A percentile compares a stretch with the other conserved stretches of the same genome.
Conservation (phyloP, 2,329 filamentous ascomycete genomes). For the Shiraia sp. region DNA sequence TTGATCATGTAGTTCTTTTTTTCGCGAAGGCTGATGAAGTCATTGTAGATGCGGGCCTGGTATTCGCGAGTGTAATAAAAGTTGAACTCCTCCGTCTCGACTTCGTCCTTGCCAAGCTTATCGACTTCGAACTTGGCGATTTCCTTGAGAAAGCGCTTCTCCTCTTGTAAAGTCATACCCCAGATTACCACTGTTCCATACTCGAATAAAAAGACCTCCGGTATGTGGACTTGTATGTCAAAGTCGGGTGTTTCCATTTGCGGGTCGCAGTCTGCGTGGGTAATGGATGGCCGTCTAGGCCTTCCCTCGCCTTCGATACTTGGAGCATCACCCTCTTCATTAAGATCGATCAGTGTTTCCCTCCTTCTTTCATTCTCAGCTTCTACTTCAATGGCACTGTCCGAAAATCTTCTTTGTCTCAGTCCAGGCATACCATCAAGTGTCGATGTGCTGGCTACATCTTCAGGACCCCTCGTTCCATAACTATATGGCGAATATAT, state of each 20-base stretch:
- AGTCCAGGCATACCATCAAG: slow-evolving; percentile 29
- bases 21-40: slow-evolving; percentile 93
- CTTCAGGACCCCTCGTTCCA: slow-evolving; percentile 50
- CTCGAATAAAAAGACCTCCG: slow-evolving; percentile 94
- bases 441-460: slow-evolving; percentile 40
- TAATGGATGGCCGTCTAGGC: slow-evolving; percentile 27
- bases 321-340: slow-evolving; percentile 44
- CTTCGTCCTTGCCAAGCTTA: slow-evolving; percentile 83
- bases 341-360: slow-evolving; percentile 67
- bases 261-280: slow-evolving; percentile 37
- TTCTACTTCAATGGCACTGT: slow-evolving; percentile 71
- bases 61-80: slow-evolving; percentile 99
- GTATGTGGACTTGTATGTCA: slow-evolving; percentile 85
- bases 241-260: slow-evolving; percentile 66
- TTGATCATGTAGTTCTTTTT: slow-evolving; percentile 99
- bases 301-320: slow-evolving; percentile 28
- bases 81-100: slow-evolving; percentile 97
- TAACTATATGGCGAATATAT: slow-evolving; percentile 96
- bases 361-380: slow-evolving; percentile 60
- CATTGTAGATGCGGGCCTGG: slow-evolving; percentile 98
- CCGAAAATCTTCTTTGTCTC: slow-evolving; percentile 69
- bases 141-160: slow-evolving; percentile 89
- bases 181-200: slow-evolving; percentile 98
- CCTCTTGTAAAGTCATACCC: slow-evolving; percentile 92
- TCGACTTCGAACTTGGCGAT: slow-evolving; percentile 92